phyloP scores from a whole-genome alignment of 805 yeast genomes.

The Yarrowia osloensis region DNA sequence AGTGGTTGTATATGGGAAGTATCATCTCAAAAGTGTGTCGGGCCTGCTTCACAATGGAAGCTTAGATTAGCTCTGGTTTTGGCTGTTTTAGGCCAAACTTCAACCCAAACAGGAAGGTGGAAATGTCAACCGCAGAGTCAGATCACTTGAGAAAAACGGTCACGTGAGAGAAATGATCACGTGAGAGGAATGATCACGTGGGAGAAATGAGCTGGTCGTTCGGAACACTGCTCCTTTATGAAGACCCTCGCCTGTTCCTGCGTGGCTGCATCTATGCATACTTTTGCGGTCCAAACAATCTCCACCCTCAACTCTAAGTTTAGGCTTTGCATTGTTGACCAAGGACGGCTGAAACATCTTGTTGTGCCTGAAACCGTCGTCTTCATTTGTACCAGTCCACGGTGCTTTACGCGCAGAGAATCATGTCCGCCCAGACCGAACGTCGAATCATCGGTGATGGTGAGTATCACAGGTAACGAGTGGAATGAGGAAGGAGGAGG shows the following conservation, averaged over 20 bases:
- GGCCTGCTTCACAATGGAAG: slow-evolving; percentile 17
- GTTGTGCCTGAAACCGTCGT: slow-evolving; percentile 12
- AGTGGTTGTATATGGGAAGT: too few relatives aligned
- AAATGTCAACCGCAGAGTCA: not conserved
- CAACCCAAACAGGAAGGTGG: not conserved
- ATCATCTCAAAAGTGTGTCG: too few relatives aligned
- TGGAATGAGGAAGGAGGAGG: not conserved
- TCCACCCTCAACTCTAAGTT: slow-evolving; percentile 9
- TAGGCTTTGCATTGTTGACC: slow-evolving; percentile 19
- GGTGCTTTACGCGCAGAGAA: not conserved
- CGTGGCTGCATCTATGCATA: slow-evolving; percentile 14
- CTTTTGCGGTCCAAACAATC: not conserved
- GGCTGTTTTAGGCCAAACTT: slow-evolving; percentile 6
- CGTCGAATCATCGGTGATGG: slow-evolving; percentile 29
- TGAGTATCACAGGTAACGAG: slow-evolving; percentile 6
- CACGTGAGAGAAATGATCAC: too few relatives aligned
- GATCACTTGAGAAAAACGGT: too few relatives aligned
- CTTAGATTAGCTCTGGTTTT: slow-evolving; percentile 12
- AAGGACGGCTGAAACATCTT: slow-evolving; percentile 15
- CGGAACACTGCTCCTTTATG: too few relatives aligned
- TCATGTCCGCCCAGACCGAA: slow-evolving; percentile 14
- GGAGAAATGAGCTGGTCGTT: too few relatives aligned
- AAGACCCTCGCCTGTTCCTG: slow-evolving; percentile 15
- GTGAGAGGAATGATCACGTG: too few relatives aligned
- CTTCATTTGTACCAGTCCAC: not conserved